phyloP scores from a whole-genome alignment of 2,329 filamentous ascomycete genomes.

The Gaeumannomyces sp. region DNA sequence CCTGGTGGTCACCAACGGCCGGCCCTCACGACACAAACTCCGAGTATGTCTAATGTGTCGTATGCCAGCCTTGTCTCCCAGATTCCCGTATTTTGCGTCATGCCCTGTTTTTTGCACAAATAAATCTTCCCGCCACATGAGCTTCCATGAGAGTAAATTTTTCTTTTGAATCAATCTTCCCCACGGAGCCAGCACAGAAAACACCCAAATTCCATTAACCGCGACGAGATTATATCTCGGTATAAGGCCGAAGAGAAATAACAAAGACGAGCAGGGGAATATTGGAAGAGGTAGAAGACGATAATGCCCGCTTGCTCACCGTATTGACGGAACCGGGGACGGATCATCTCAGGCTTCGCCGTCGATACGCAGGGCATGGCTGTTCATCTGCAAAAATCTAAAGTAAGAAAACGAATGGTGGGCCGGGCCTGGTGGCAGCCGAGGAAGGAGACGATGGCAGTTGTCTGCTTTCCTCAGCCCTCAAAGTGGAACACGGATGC shows the following conservation, averaged over 20 bases:
- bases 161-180: background rate
- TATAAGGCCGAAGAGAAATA: background rate
- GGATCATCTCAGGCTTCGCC: background rate
- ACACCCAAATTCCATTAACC: background rate
- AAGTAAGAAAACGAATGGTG: too few species aligned
- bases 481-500: conserved; percentile 25
- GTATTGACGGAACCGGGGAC: background rate
- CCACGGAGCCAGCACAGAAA: background rate
- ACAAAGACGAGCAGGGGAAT: background rate
- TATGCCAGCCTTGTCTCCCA: too few species aligned
- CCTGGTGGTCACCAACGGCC: too few species aligned
- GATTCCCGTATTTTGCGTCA: too few species aligned
- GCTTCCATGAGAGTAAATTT: background rate
- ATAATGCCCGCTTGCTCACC: background rate
- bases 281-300: too few species aligned
- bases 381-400: too few species aligned
- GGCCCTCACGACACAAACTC: too few species aligned
- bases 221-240: background rate
- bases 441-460: too few species aligned
- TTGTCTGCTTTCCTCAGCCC: background rate
- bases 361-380: background rate
- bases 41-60: too few species aligned
- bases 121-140: background rate
- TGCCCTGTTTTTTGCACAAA: too few species aligned
- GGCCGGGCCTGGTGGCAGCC: too few species aligned